Base-by-base conservation (phyloP, 306 rosid genomes). In the Vigna radiata region DNA sequence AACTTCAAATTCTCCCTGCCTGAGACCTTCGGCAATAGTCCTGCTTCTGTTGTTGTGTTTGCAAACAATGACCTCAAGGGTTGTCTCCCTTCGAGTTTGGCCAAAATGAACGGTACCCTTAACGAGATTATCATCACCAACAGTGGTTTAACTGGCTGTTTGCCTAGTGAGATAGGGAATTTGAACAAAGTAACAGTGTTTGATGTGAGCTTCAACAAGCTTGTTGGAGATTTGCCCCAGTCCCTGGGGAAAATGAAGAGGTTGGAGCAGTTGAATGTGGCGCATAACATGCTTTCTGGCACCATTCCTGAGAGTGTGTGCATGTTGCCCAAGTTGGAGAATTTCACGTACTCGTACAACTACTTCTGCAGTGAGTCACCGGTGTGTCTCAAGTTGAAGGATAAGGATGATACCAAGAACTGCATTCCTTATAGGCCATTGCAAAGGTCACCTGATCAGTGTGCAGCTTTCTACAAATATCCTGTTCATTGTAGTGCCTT, bases 261-360 rank as follows among this genome's bases (percentile, higher is more conserved):
- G 18, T 77, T 94, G 85, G 95, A 94, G 81, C 92, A 85, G 79
- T 25, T 94, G 23, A 88, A 94, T 65, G 90, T 92, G 81, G 94
- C 93, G 27, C 48, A 84, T 41, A 94, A 94, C 77, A 83, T 64
- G 50, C 70, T 94, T 2, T 92, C 92, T 7, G 96, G 98, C 1
- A 55, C 39, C 0, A 75, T 94, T 84, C 97, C 97, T 0, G 88
- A 77, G 41, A 80, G 87, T 67, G 17, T 92, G 0, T 94, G 98
- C 68, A 53, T 31, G 37, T 79, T 94, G 89, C 90, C 90, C 1
- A 89, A 84, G 81, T 72, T 94, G 88, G 85, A 92, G 81, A 91
- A 90, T 29, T 94, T 94, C 37, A 90, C 94, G 2, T 92, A 84
- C 73, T 91, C 96, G 0, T 59, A 68, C n/a, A 94, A 94, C 68